phyloP scores from a whole-genome alignment of 805 yeast genomes.

The Schwanniomyces polymorphus region DNA sequence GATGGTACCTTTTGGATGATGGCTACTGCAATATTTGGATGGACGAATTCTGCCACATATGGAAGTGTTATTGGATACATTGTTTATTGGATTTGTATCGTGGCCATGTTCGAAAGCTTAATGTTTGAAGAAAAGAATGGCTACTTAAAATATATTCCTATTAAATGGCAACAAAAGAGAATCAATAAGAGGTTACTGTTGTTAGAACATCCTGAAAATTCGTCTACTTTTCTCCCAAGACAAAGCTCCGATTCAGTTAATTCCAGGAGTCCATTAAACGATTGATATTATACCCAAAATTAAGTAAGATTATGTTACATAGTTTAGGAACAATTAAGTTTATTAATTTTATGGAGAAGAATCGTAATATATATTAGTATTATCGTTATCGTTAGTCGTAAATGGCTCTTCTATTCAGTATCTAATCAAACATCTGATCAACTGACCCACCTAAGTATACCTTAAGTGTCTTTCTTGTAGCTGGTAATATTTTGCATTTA shows the following conservation, averaged over 20 bases:
- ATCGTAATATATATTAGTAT: not conserved
- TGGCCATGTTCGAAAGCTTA: conserved; percentile 27
- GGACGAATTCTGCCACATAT: conserved; percentile 48
- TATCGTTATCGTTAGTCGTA: not conserved
- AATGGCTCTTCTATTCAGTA: not conserved
- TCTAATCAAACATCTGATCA: conserved; percentile 43
- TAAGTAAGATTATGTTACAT: too few species aligned
- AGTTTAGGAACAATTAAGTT: too few species aligned
- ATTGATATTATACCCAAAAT: not conserved
- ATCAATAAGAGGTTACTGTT: conserved; percentile 21
- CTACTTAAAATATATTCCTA: conserved; percentile 35
- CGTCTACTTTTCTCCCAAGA: conserved; percentile 5
- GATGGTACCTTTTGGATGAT: conserved; percentile 48
- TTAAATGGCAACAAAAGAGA: conserved; percentile 38
- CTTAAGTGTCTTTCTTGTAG: conserved; percentile 65
- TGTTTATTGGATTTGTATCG: conserved; percentile 37
- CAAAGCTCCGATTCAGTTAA: conserved; percentile 25
- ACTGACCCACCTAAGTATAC: conserved; percentile 73
- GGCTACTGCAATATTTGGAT: conserved; percentile 44
- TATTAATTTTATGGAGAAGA: not conserved
- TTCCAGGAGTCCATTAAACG: conserved; percentile 24
- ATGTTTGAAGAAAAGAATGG: conserved; percentile 40
- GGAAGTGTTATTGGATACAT: conserved; percentile 40
- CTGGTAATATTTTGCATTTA: conserved; percentile 71
- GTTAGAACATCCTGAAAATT: not conserved